phyloP scores from a whole-genome alignment of 257 asterid genomes.

The Henckelia pumila region DNA sequence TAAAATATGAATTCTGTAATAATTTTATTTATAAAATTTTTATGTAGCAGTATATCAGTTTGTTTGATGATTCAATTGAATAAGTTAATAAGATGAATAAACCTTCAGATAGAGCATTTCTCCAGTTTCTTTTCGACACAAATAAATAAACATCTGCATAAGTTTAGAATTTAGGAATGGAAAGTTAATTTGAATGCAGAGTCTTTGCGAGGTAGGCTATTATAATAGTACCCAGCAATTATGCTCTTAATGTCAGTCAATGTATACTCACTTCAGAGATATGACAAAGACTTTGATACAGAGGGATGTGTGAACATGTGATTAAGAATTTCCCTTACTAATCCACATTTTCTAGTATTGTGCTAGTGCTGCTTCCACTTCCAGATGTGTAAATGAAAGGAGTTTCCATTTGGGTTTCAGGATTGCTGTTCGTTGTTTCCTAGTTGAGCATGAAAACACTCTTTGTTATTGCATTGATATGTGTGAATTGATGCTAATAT shows the following conservation, averaged over 20 bases:
- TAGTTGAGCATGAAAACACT: constrained; percentile 10
- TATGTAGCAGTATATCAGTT: background rate
- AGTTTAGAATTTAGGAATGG: background rate
- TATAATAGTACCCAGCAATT: background rate
- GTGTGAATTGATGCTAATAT: constrained; percentile 4
- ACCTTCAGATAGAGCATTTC: background rate
- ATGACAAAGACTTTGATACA: background rate
- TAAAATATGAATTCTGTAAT: background rate
- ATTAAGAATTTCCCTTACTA: background rate
- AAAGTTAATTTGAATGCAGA: background rate
- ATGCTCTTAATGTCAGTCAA: background rate
- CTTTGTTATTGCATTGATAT: background rate
- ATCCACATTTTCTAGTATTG: background rate
- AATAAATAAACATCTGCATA: background rate
- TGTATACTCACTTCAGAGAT: background rate
- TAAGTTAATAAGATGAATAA: too few species aligned
- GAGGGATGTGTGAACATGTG: background rate
- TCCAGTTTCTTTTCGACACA: background rate
- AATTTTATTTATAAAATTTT: too few species aligned
- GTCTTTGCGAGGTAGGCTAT: background rate
- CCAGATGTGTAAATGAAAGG: background rate
- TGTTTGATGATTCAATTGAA: background rate
- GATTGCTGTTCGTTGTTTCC: constrained; percentile 23
- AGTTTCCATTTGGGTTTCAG: background rate
- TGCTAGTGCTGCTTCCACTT: background rate